These are phyloP conservation scores for Colletotrichum spaethianum DNA, from an alignment of 2,329 filamentous ascomycete genomes.

Conservation along the genomic window DNA sequence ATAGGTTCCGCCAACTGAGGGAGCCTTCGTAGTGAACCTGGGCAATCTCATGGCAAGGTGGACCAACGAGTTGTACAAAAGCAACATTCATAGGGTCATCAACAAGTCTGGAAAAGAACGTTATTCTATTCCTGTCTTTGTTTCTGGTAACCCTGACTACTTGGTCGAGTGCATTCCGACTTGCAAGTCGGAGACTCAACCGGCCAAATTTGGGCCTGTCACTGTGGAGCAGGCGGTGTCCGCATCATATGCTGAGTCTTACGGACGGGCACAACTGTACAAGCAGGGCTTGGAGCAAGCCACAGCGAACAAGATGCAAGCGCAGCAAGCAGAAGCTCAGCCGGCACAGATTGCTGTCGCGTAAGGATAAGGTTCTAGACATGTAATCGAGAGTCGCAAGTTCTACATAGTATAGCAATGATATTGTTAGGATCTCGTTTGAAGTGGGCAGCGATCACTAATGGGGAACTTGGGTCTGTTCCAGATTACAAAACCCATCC, in stretches of 20 bases:
- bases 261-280: constrained; percentile 49
- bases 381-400: neutral
- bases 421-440: too few relatives aligned
- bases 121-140: constrained; percentile 71
- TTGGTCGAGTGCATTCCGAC: constrained; percentile 52
- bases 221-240: constrained; percentile 52
- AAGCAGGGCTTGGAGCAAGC: constrained; percentile 49
- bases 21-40: constrained; percentile 66
- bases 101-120: constrained; percentile 65
- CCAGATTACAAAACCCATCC: neutral
- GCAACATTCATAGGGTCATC: constrained; percentile 69
- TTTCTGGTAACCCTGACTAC: constrained; percentile 66
- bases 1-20: constrained; percentile 58
- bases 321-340: constrained; percentile 4
- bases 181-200: constrained; percentile 45
- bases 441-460: neutral
- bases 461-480: too few relatives aligned
- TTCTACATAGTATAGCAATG: neutral
- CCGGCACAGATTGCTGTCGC: constrained; percentile 29
- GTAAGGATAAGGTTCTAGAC: neutral
- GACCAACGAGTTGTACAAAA: constrained; percentile 67
- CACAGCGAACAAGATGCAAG: constrained; percentile 3
- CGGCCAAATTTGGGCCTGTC: constrained; percentile 50
- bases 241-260: constrained; percentile 52
- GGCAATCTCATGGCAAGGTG: constrained; percentile 65